A percentile compares a stretch with the other conserved stretches of the same genome.
These are phyloP conservation scores for Atkinsonella hypoxylon DNA, from an alignment of 2,329 filamentous ascomycete species.

Conservation along the genomic window DNA sequence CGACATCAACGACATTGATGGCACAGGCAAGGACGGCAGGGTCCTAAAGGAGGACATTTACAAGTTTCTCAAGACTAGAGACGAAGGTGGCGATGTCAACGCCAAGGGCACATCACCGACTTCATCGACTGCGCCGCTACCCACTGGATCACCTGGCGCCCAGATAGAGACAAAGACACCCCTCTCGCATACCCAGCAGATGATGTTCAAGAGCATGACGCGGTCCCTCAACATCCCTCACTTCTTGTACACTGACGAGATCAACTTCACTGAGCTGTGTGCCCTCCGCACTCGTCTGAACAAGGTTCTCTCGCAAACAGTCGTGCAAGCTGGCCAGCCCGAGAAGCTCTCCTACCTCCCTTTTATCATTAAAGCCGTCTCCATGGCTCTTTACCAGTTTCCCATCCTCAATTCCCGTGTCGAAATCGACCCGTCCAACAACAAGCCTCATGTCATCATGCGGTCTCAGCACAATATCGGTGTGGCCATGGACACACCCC, in stretches of 20 bases:
- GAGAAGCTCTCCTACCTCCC: constrained; percentile 78
- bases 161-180: constrained; percentile 58
- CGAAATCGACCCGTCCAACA: constrained; percentile 57
- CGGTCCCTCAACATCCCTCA: constrained; percentile 83
- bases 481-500: constrained; percentile 86
- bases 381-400: constrained; percentile 67
- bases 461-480: constrained; percentile 88
- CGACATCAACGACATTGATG: constrained; percentile 64
- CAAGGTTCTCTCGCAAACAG: constrained; percentile 32
- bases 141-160: constrained; percentile 18
- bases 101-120: constrained; percentile 13
- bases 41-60: constrained; percentile 89
- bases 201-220: constrained; percentile 99
- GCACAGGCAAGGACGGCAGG: constrained; percentile 81
- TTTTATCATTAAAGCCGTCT: constrained; percentile 93
- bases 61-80: constrained; percentile 48
- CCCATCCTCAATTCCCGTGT: constrained; percentile 82
- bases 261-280: constrained; percentile 68
- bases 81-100: constrained; percentile 17
- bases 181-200: constrained; percentile 68
- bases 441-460: constrained; percentile 64
- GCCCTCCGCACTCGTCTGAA: constrained; percentile 66
- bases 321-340: constrained; percentile 33
- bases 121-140: constrained; percentile 11
- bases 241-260: constrained; percentile 86